Base-by-base conservation (phyloP, 2,329 filamentous ascomycete genomes). In the Monosporascus sp. region DNA sequence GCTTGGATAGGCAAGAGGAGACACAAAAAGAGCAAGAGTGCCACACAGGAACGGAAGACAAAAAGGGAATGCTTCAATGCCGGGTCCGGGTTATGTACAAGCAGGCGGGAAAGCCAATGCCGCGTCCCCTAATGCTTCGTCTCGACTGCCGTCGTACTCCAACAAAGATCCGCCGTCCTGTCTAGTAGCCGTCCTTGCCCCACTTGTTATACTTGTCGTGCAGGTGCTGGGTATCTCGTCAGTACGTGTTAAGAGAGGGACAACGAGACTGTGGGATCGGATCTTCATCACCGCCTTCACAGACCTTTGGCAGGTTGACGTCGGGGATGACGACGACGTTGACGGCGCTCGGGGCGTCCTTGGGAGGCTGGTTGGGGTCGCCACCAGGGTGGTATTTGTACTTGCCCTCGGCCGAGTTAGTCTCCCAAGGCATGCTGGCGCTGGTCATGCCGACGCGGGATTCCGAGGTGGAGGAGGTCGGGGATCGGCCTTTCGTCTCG, bases 161-260 rank as follows among this genome's bases (percentile, higher is more conserved):
- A 42, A 9, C 17, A 42, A 3, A 20, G 3, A 39, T 42, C 18
- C 39, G 9, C 17, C 20, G n/a, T n/a, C 24, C 25, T 6, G 46
- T 54, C 54, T 62, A 89, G 76, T 88, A 97, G 64, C 90, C 92
- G 63, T 97, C 94, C 85, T 97, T 97, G 74, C 94, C 94, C 85
- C 90, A 97, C 82, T 99, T 99, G 89, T 99, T 99, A 85, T 88
- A 97, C 78, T 88, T 88, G 65, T 99, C 94, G 78, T 99, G 94
- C 60, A 97, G 84, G 67, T 87, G 82, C 90, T 95, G 65, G 53
- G 48, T 36, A 27, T 24, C n/a, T 9, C 41, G 34, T 60, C 54
- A 60, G 59, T 38, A 46, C 17, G 17, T 7, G 9, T 18, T 11
- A 18, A 18, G 8, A 3, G 27, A 31, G 27, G 27, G 27, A n/a